phyloP scores from a whole-genome alignment of 257 asterid species.

The Perilla frutescens region DNA sequence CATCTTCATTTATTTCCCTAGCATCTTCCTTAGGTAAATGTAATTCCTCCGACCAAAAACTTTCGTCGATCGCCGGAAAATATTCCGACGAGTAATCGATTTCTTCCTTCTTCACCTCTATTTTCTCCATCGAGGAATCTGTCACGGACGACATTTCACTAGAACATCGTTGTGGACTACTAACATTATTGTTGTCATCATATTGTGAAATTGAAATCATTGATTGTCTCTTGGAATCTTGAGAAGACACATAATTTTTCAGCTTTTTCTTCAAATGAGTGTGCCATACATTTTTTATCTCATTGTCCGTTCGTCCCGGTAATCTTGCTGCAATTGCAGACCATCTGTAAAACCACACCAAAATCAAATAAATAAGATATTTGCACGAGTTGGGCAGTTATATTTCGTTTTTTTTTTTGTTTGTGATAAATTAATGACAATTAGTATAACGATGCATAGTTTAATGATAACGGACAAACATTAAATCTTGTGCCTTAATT shows the following conservation, averaged over 20 bases:
- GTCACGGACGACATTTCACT: constrained; percentile 73
- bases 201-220: constrained; percentile 28
- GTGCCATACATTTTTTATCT: constrained; percentile 93
- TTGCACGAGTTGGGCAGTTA: constrained; percentile 16
- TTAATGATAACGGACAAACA: constrained; percentile 38
- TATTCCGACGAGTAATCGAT: constrained; percentile 52
- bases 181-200: constrained; percentile 39
- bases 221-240: constrained; percentile 45
- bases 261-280: constrained; percentile 79
- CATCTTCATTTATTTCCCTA: constrained; percentile 13
- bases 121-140: constrained; percentile 34
- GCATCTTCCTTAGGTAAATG: constrained; percentile 33
- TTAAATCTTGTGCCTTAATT: constrained; percentile 46
- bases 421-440: constrained; percentile 18
- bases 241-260: constrained; percentile 40
- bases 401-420: not conserved
- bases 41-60: constrained; percentile 67
- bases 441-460: constrained; percentile 28
- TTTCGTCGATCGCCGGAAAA: constrained; percentile 63
- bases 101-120: constrained; percentile 45
- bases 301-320: constrained; percentile 91
- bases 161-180: constrained; percentile 53
- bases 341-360: constrained; percentile 60
- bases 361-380: not conserved
- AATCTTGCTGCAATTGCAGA: constrained; percentile 84